Evolutionary conservation across 202 grass and related monocot species (phyloP), one percentile per base, ranked within the genome.

Genomic region (Setaria viridis): DNA sequence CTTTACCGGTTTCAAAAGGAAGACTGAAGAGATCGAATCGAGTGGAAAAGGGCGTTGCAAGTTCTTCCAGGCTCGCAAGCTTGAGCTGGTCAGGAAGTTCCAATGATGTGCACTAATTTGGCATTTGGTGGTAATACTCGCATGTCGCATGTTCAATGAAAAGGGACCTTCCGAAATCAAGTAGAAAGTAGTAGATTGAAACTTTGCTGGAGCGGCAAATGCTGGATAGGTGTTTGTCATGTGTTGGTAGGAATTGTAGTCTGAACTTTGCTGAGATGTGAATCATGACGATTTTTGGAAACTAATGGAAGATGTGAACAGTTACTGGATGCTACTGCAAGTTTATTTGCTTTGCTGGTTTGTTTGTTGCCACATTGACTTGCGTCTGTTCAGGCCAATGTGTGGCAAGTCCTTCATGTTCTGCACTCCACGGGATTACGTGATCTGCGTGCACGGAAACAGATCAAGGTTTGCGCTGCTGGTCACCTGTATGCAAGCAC

Each of bases 21-120:
- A 95, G 68, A 91, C 70, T 0, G 91, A 95, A 87, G 96, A 95
- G 72, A 92, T 95, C 2, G 93, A 94, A 56, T 99, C 93, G 6
- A 94, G 79, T 29, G 96, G 96, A n/a, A 95, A 95, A 91, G 93
- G 90, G 30, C 91, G 89, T 30, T 95, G 89, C 85, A 97, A 91
- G 64, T 97, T 97, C 90, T 94, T 93, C 81, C 89, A 94, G 82
- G 65, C 89, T 42, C 89, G 93, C 6, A 95, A 91, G 80, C 93
- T 98, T 6, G 87, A 98, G 87, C 66, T 92, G 34, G 67, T 95
- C 55, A 89, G 81, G 3, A 94, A 92, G 54, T 98, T 95, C 43
- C 49, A 85, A 58, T 86, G 59, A 88, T 29, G 7, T 17, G 21
- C 62, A 11, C 21, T 69, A 78, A 25, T 16, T 70, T 32, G 67